phyloP scores from a whole-genome alignment of 441 rosid species.

The Eutrema salsugineum region DNA sequence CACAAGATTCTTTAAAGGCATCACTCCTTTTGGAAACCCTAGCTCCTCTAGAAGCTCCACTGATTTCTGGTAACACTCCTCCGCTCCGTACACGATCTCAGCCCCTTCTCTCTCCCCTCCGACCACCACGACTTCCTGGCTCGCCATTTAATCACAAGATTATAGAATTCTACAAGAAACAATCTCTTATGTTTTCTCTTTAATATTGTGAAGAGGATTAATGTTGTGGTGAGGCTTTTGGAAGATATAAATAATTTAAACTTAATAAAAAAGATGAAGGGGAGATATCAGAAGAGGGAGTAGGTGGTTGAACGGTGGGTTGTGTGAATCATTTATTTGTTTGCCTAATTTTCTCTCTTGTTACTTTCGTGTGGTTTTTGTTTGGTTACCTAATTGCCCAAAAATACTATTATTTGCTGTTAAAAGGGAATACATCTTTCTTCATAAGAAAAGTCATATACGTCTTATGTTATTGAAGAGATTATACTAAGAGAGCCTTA shows the following conservation, averaged over 20 bases:
- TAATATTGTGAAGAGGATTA: not conserved
- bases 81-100: constrained; percentile 67
- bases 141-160: constrained; percentile 35
- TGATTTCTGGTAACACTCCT: constrained; percentile 60
- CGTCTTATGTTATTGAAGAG: not conserved
- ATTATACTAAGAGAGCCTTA: not conserved
- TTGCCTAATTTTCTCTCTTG: constrained; percentile 23
- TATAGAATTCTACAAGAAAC: not conserved
- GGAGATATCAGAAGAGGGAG: not conserved
- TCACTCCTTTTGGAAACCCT: constrained; percentile 91
- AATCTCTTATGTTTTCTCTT: not conserved
- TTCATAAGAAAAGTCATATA: not conserved
- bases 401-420: not conserved
- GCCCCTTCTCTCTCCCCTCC: constrained; percentile 60
- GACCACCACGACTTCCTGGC: constrained; percentile 9
- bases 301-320: constrained; percentile 27
- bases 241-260: not conserved
- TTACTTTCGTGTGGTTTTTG: constrained; percentile 21
- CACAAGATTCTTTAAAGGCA: constrained; percentile 71
- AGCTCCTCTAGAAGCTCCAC: constrained; percentile 73
- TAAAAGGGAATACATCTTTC: not conserved
- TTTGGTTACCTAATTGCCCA: constrained; percentile 22
- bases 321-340: constrained; percentile 24
- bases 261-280: not conserved
- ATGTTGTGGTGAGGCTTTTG: not conserved